Conservation (phyloP, 1,284 basidiomycete species). For the Ustilago lituana region DNA sequence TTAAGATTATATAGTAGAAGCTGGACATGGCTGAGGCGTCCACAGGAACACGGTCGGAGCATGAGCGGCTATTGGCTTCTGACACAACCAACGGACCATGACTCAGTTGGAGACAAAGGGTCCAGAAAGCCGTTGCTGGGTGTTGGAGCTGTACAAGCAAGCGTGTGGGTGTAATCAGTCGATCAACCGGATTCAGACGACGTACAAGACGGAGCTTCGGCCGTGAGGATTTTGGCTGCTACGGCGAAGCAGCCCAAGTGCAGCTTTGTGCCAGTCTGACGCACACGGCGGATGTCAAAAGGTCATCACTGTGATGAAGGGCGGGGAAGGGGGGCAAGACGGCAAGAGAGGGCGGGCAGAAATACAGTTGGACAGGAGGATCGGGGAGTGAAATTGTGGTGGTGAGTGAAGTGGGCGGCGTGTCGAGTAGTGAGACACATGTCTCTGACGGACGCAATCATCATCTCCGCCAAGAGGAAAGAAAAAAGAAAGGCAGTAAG, state of each 20-base stretch:
- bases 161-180: conserved; percentile 2
- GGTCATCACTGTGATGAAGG: background rate
- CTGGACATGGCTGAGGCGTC: background rate
- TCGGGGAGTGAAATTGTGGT: conserved; percentile 13
- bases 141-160: background rate
- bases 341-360: background rate
- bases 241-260: background rate
- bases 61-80: background rate
- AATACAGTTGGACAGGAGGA: background rate
- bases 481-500: background rate
- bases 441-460: conserved; percentile 23
- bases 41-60: background rate
- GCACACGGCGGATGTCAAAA: background rate
- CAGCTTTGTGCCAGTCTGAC: background rate
- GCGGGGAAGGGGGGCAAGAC: background rate
- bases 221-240: background rate
- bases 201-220: background rate
- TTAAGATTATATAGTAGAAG: conserved; percentile 18
- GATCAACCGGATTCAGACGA: conserved; percentile 24
- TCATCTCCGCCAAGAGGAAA: background rate
- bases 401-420: conserved; percentile 2
- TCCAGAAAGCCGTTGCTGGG: background rate
- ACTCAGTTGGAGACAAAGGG: conserved; percentile 12
- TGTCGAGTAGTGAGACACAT: conserved; percentile 29
- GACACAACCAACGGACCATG: conserved; percentile 31